Conservation (phyloP, 2,329 filamentous ascomycete species). For the Botrytis fragariae region DNA sequence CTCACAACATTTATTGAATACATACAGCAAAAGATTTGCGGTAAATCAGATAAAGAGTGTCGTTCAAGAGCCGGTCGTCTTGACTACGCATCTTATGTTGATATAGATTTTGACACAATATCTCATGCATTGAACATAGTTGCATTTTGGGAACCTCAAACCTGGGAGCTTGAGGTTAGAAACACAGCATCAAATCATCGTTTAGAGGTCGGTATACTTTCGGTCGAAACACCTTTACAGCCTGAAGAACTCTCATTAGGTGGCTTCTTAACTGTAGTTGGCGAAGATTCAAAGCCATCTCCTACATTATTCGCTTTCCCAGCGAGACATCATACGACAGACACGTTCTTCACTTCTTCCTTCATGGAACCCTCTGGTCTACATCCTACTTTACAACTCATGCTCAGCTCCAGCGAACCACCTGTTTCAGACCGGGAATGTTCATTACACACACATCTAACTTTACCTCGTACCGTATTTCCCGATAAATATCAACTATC, state of each 20-base stretch:
- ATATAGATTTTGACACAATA: constrained; percentile 73
- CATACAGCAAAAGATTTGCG: constrained; percentile 53
- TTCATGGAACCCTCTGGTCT: constrained; percentile 75
- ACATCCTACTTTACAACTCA: constrained; percentile 75
- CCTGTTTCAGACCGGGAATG: constrained; percentile 58
- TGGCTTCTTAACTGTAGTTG: constrained; percentile 75
- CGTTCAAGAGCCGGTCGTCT: constrained; percentile 47
- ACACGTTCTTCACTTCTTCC: constrained; percentile 56
- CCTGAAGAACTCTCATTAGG: constrained; percentile 74
- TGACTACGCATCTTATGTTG: constrained; percentile 59
- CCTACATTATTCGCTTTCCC: constrained; percentile 81
- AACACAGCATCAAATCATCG: constrained; percentile 46
- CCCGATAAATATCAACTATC: constrained; percentile 82
- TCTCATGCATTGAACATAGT: constrained; percentile 64
- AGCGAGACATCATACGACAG: constrained; percentile 65
- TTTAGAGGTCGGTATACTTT: constrained; percentile 79
- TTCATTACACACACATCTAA: constrained; percentile 74
- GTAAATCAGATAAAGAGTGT: constrained; percentile 48
- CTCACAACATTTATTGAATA: constrained; percentile 55
- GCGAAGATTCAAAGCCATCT: constrained; percentile 68
- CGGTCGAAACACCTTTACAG: constrained; percentile 61
- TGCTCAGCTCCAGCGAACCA: constrained; percentile 53
- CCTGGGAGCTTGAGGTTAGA: constrained; percentile 32
- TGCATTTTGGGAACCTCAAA: constrained; percentile 56
- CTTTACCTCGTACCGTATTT: constrained; percentile 77